A percentile compares a stretch with the other conserved stretches of the same genome.
These are phyloP conservation scores for Trypanosoma brucei DNA, from an alignment of 208 protist species.

Conservation along the genomic window DNA sequence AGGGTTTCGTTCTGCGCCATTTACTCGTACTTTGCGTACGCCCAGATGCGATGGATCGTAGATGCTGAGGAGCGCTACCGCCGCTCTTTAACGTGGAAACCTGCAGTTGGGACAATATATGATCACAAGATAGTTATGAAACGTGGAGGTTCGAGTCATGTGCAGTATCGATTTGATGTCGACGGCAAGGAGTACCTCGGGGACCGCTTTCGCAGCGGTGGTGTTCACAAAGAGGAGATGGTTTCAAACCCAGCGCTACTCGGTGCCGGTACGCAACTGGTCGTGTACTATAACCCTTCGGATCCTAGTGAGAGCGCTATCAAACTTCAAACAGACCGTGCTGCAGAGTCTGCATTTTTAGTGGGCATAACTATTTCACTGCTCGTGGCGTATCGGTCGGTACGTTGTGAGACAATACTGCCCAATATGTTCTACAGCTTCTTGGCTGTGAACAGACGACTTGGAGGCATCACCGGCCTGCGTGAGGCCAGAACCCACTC, in stretches of 20 bases:
- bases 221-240: constrained; percentile 83
- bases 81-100: constrained; percentile 79
- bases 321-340: constrained; percentile 77
- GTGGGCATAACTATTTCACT: constrained; percentile 57
- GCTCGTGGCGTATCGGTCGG: constrained; percentile 73
- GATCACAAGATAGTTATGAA: constrained; percentile 88
- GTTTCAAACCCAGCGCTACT: constrained; percentile 74
- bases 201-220: constrained; percentile 81
- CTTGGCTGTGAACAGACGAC: constrained; percentile 64
- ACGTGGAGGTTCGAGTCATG: constrained; percentile 70
- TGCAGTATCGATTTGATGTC: constrained; percentile 81
- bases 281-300: constrained; percentile 86
- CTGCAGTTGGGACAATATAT: constrained; percentile 79
- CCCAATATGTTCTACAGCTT: constrained; percentile 91
- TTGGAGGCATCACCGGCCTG: constrained; percentile 69
- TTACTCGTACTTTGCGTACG: constrained; percentile 70
- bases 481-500: constrained; percentile 59
- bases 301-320: constrained; percentile 81
- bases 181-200: constrained; percentile 70
- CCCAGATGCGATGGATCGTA: constrained; percentile 62
- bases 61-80: constrained; percentile 82
- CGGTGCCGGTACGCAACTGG: constrained; percentile 79
- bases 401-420: constrained; percentile 90
- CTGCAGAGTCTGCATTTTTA: constrained; percentile 66
- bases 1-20: constrained; percentile 62